Conservation (phyloP, 2,329 filamentous ascomycete genomes). For the Cladophialophora exuberans region DNA sequence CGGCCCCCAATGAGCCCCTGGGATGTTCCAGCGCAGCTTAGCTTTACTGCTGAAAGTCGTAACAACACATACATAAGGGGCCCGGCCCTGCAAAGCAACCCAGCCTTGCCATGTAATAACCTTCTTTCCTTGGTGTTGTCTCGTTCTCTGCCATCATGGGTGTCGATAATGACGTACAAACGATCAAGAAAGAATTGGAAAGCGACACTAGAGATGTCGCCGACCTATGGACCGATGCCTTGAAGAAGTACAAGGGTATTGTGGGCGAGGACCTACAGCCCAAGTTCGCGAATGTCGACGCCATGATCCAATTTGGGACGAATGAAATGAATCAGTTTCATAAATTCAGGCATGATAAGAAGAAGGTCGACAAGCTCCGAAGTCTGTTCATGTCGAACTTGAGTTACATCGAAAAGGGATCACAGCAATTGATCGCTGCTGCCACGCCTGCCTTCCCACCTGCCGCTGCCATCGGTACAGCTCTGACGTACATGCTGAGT, state of each 20-base stretch:
- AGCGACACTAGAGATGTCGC: conserved; percentile 15
- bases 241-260: conserved; percentile 18
- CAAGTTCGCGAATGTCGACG: conserved; percentile 6
- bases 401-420: conserved; percentile 13
- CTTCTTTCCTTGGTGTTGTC: not conserved
- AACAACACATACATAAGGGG: no score
- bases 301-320: conserved; percentile 13
- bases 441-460: conserved; percentile 18
- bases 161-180: not conserved
- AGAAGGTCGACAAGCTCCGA: conserved; percentile 20
- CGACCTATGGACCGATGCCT: conserved; percentile 15
- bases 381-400: conserved; percentile 15
- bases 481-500: conserved; percentile 18
- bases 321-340: conserved; percentile 14
- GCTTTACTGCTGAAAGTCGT: not conserved
- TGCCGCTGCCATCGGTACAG: conserved; percentile 18
- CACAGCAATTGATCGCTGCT: conserved; percentile 15
- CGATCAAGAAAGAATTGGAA: conserved; percentile 1
- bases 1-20: no score
- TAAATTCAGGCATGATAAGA: conserved; percentile 17
- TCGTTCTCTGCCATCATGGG: conserved; percentile 1
- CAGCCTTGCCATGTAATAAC: no score
- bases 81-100: no score
- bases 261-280: conserved; percentile 5
- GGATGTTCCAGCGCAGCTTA: no score